Base-by-base conservation (phyloP, 176 grass and related monocot species). In the Neostapfia colusana region DNA sequence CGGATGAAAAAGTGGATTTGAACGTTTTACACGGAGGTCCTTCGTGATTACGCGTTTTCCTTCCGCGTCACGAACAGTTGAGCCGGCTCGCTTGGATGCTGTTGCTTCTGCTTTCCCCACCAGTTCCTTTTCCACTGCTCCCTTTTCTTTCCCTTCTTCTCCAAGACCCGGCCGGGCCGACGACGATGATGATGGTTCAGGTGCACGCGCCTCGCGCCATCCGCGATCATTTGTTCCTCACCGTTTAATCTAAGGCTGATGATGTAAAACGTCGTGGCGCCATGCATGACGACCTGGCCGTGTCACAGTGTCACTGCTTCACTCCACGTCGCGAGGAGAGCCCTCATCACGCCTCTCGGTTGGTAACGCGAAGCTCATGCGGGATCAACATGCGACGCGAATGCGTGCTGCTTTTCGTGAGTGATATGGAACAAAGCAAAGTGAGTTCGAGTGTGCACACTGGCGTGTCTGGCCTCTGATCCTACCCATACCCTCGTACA, bases 171-270 rank as follows among this genome's bases (percentile, higher is more conserved):
- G 78, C 45, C 65, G 61, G 78, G 27, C 3, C 21, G n/a, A 25
- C 20, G 31, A 31, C 3, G 31, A 31, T 3, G 21, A 81, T 76
- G 78, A 86, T 82, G 74, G 65, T 61, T 63, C 18, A 74, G 71
- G 54, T 61, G 72, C 84, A 85, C 69, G 70, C 84, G 37, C 54
- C 0, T 43, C 0, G 7, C 24, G 71, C 35, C 38, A 27, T 63
- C 8, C 0, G 65, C 4, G 65, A 65, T 76, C 27, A 71, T 81
- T 2, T 12, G 36, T 56, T 36, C 3, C 26, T 76, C 65, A 15
- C 64, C 69, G 84, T 44, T 44, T 70, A 75, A 4, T 49, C 15
- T 49, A 46, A 4, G 7, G 0, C 0, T 7, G n/a, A n/a, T n/a
- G 67, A 26, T 28, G 4, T 38, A 37, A 49, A 2, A 49, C 63